Evolutionary conservation across 805 yeast species (phyloP).

Genomic region (Saturnispora diversa): DNA sequence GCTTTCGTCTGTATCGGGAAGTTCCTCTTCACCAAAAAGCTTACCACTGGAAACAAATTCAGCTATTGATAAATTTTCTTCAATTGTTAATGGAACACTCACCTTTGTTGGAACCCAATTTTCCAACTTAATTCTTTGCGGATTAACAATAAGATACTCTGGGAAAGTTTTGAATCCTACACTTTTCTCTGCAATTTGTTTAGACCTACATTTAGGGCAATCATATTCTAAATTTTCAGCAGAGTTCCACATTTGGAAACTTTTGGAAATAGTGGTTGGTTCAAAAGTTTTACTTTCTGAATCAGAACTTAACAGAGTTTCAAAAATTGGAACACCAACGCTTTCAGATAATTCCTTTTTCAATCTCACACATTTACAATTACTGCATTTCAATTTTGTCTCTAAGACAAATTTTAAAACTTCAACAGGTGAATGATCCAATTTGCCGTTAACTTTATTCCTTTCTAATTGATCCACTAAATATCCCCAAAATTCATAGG

Average conservation of each 20-base stretch:
- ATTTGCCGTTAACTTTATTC: slow-evolving; percentile 29
- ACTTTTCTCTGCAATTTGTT: slow-evolving; percentile 32
- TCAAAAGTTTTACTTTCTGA: slow-evolving; percentile 43
- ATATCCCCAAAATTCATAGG: slow-evolving; percentile 77
- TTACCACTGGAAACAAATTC: slow-evolving; percentile 35
- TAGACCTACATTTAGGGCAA: slow-evolving; percentile 48
- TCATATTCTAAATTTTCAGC: slow-evolving; percentile 54
- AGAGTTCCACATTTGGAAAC: slow-evolving; percentile 38
- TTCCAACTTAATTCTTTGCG: slow-evolving; percentile 71
- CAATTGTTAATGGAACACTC: slow-evolving; percentile 56
- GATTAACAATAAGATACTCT: slow-evolving; percentile 57
- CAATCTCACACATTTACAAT: slow-evolving; percentile 56
- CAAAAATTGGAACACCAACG: slow-evolving; percentile 51
- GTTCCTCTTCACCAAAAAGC: slow-evolving; percentile 32
- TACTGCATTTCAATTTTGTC: slow-evolving; percentile 50
- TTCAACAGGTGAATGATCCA: slow-evolving; percentile 38
- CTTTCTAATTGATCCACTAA: slow-evolving; percentile 55
- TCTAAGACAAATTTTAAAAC: slow-evolving; percentile 58
- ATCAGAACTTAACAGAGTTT: slow-evolving; percentile 31
- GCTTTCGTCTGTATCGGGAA: slow-evolving; percentile 27
- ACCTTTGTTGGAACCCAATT: slow-evolving; percentile 88
- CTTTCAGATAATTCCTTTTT: slow-evolving; percentile 50
- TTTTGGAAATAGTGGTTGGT: slow-evolving; percentile 40
- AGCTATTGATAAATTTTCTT: slow-evolving; percentile 37
- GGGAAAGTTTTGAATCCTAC: slow-evolving; percentile 60